Base-by-base conservation (phyloP, 306 rosid species). In the Casuarina cunninghamiana region DNA sequence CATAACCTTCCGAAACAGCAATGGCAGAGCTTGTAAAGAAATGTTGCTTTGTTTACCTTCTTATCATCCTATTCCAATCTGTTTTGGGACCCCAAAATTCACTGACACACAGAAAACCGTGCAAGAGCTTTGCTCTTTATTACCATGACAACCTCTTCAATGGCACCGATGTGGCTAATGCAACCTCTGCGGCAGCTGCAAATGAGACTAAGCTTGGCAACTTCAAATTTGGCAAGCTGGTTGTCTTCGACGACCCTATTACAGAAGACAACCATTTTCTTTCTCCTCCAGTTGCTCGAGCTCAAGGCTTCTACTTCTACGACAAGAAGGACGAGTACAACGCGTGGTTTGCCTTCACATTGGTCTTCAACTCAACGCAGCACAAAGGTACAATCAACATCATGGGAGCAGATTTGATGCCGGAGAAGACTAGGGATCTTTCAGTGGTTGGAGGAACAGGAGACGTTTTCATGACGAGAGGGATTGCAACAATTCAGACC, bases 381-480 rank as follows among this genome's bases (percentile, higher is more conserved):
- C 70, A 87, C 53, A 85, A 83, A 58, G 88, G 90, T 5, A 84
- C 89, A 15, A 35, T 84, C 2, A 89, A 80, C 53, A 82, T 89
- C 6, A 85, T 85, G 88, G 93, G 90, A 42, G 89, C 90, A 17
- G 88, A 89, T 58, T 15, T 79, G 51, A 80, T 82, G 84, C 55
- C 38, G 1, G 75, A 72, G 5, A 61, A 84, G 72, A 86, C 88
- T 4, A 81, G 92, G 72, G 89, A 88, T 77, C 80, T 83, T 19
- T 86, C 87, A 1, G 89, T 85, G 17, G 87, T 85, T 32, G 91
- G 91, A 46, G 91, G 91, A 13, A 85, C 86, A 0, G 89, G 89
- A 63, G 91, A 88, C n/a, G 83, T 85, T 76, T 86, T 88, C 85
- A 77, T 88, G 87, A 76, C 85, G 19, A 75, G 86, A 72, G 90